Percentiles rank a stretch among this genome's conserved stretches.
phyloP scores from a whole-genome alignment of 768 basidiomycete species.

The Russula brevipes region DNA sequence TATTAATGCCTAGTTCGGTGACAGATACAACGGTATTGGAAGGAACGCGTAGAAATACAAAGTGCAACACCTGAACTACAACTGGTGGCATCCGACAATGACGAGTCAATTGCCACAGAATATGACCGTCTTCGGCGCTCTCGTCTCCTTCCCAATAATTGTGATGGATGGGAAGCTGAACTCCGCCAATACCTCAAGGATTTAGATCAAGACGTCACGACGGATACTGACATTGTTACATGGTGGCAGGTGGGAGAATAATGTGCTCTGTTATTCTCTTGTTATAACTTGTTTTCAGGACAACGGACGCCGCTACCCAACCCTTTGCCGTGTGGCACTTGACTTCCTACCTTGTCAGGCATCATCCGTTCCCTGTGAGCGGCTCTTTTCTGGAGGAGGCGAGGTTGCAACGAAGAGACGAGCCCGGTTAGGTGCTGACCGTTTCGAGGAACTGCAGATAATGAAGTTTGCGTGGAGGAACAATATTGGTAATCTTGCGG shows the following conservation, averaged over 20 bases:
- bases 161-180: constrained; percentile 14
- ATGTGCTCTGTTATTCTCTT: background rate
- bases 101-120: background rate
- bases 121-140: background rate
- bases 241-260: background rate
- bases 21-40: background rate
- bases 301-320: constrained; percentile 7
- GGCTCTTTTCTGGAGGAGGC: constrained; percentile 22
- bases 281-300: background rate
- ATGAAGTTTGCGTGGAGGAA: constrained; percentile 20
- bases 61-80: background rate
- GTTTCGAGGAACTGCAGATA: constrained; percentile 20
- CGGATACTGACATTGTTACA: constrained; percentile 20
- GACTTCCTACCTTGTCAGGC: constrained; percentile 19
- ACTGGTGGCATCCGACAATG: too few relatives aligned
- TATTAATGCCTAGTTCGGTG: background rate
- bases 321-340: constrained; percentile 13
- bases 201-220: constrained; percentile 12
- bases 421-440: constrained; percentile 1
- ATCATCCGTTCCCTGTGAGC: constrained; percentile 19
- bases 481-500: background rate
- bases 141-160: background rate
- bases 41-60: background rate
- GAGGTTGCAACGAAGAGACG: constrained; percentile 7
- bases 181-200: constrained; percentile 24